phyloP scores from a whole-genome alignment of 2,329 filamentous ascomycete genomes.

The Sporothrix brunneoviolacea region DNA sequence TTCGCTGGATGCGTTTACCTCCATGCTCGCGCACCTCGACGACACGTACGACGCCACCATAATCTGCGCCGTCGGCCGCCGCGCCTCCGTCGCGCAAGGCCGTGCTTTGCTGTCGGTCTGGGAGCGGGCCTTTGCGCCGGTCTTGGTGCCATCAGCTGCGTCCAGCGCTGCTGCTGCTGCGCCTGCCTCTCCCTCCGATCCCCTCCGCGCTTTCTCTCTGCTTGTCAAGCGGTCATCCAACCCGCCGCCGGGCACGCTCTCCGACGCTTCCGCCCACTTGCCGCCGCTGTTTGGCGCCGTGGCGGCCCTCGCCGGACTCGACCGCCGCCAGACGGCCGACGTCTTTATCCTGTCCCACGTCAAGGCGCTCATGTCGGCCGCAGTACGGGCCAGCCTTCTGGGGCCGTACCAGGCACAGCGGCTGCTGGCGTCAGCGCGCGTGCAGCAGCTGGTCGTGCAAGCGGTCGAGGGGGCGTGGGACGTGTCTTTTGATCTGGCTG shows the following conservation, averaged over 20 bases:
- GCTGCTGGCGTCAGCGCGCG: constrained; percentile 54
- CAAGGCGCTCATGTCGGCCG: constrained; percentile 69
- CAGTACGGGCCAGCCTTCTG: constrained; percentile 68
- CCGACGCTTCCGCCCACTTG: constrained; percentile 55
- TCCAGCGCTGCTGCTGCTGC: no score
- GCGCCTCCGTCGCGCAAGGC: constrained; percentile 70
- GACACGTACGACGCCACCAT: constrained; percentile 71
- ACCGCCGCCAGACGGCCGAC: constrained; percentile 59
- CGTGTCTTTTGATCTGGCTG: constrained; percentile 56
- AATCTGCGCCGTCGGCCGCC: constrained; percentile 69
- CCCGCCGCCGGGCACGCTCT: constrained; percentile 21
- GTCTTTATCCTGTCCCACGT: constrained; percentile 71
- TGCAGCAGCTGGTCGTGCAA: constrained; percentile 51
- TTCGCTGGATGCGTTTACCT: constrained; percentile 1
- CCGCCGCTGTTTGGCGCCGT: constrained; percentile 65
- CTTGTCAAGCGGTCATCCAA: constrained; percentile 26
- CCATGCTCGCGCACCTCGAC: constrained; percentile 52
- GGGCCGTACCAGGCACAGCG: constrained; percentile 76
- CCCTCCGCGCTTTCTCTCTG: constrained; percentile 30
- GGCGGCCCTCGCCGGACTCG: constrained; percentile 54
- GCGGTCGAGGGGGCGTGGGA: constrained; percentile 56
- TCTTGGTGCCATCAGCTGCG: constrained; percentile 4
- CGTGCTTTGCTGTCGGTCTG: constrained; percentile 68
- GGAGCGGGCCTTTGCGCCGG: constrained; percentile 58
- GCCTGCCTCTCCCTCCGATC: constrained; percentile 19